Conservation (phyloP, 2,329 filamentous ascomycete species). For the Daldinia sp. region DNA sequence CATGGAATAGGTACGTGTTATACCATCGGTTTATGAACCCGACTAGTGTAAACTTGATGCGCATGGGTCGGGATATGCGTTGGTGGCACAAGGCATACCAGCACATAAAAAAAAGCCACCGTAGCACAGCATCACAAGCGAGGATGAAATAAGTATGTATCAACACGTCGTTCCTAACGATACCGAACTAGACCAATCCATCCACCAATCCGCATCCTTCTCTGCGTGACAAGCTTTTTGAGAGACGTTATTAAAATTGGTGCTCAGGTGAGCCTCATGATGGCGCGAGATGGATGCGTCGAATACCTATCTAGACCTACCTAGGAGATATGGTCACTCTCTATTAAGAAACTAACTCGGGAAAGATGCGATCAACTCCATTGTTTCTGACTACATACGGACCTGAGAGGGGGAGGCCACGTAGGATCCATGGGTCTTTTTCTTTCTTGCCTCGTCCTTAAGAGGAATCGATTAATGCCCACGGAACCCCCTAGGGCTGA, state of each 20-base stretch:
- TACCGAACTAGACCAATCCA: slow-evolving; percentile 14
- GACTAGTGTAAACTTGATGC: slow-evolving; percentile 33
- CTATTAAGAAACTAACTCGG: slow-evolving; percentile 7
- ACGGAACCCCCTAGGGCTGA: slow-evolving; percentile 33
- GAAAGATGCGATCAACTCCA: slow-evolving; percentile 13
- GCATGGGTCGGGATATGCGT: slow-evolving; percentile 39
- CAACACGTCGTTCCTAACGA: slow-evolving; percentile 27
- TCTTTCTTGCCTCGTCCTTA: slow-evolving; percentile 24
- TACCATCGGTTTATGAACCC: slow-evolving; percentile 30
- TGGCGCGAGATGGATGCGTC: slow-evolving; percentile 3
- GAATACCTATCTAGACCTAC: background rate
- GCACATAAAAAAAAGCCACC: slow-evolving; percentile 27
- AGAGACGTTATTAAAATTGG: slow-evolving; percentile 15
- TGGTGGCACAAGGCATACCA: slow-evolving; percentile 36
- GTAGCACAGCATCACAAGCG: slow-evolving; percentile 44
- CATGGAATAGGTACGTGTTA: slow-evolving; percentile 9
- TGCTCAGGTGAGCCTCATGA: slow-evolving; percentile 36
- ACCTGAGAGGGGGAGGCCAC: slow-evolving; percentile 16
- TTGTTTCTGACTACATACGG: slow-evolving; percentile 6
- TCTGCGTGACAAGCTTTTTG: slow-evolving; percentile 30
- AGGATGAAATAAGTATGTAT: slow-evolving; percentile 26
- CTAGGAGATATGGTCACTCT: background rate
- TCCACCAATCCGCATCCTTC: slow-evolving; percentile 33
- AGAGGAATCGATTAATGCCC: slow-evolving; percentile 35
- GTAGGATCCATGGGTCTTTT: slow-evolving; percentile 23